Evolutionary conservation across 345 rosid species (phyloP).

Genomic region (Gossypium thurberi): DNA sequence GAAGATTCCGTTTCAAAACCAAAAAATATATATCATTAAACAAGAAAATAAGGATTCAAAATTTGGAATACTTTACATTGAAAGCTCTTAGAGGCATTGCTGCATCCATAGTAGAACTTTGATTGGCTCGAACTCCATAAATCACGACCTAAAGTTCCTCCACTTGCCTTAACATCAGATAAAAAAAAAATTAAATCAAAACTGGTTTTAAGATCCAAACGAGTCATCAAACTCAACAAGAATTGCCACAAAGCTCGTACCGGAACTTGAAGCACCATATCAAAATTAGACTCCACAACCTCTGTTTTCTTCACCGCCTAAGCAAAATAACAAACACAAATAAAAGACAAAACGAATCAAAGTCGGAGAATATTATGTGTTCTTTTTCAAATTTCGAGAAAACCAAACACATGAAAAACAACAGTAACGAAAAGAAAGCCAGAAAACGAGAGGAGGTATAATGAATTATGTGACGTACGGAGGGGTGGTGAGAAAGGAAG

Average conservation of each 20-base stretch:
- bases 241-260: constrained; percentile 24
- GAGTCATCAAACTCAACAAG: neutral
- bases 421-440: neutral
- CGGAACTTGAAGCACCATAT: constrained; percentile 42
- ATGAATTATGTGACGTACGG: constrained; percentile 8
- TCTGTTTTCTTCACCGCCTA: constrained; percentile 29
- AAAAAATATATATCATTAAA: neutral
- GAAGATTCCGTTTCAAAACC: neutral
- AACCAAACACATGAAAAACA: constrained; percentile 8
- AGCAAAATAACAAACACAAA: constrained; percentile 2
- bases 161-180: constrained; percentile 32
- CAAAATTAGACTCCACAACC: constrained; percentile 21
- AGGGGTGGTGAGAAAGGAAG: constrained; percentile 21
- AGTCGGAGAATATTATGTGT: neutral
- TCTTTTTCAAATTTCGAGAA: neutral
- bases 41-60: neutral
- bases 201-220: constrained; percentile 2
- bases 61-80: constrained; percentile 29
- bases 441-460: neutral
- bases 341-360: neutral
- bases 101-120: constrained; percentile 64
- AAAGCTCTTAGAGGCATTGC: constrained; percentile 53
- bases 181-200: constrained; percentile 3
- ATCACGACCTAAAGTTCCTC: constrained; percentile 41
- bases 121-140: constrained; percentile 67